Evolutionary conservation across 2,329 filamentous ascomycete species (phyloP), one percentile per base, ranked within the genome.

Genomic region (Botryosphaeria dothidea): DNA sequence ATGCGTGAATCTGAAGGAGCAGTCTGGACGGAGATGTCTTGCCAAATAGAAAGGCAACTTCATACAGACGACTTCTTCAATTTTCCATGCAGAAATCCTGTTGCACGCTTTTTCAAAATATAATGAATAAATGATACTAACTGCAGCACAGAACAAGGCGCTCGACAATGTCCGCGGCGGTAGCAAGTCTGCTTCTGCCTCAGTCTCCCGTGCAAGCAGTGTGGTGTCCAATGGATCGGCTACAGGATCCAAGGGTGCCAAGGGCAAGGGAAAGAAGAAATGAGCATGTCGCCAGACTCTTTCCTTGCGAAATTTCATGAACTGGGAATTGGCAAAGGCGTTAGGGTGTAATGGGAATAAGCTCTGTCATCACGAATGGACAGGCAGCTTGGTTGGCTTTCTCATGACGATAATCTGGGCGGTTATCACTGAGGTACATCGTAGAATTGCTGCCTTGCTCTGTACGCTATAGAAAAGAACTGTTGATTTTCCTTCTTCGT

Each of bases 81-180:
- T 11, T 34, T 34, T 11, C 6, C 31, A 34, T 34, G 31, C 31
- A 34, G 31, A 11, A 6, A 34, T 6, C 31, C n/a, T 6, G 1
- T 49, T 70, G 66, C 68, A 71, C n/a, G n/a, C n/a, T n/a, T n/a
- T n/a, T n/a, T n/a, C n/a, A n/a, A n/a, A n/a, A n/a, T n/a, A n/a
- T n/a, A n/a, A n/a, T n/a, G n/a, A n/a, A n/a, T n/a, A n/a, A n/a
- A n/a, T n/a, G n/a, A n/a, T n/a, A n/a, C 64, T 75, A 68, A 70
- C 57, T n/a, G 52, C 31, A 6, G 4, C 31, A 69, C 75, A 98
- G 93, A 97, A 97, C 79, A 98, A 98, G 81, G 89, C 92, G 61
- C 86, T 97, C 54, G 95, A 97, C 71, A 92, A 89, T 52, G 88
- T 97, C 74, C 97, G 97, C 79, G 88, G 86, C 38, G 88, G 84